A percentile compares a stretch with the other conserved stretches of the same genome.
phyloP scores from a whole-genome alignment of 1,284 basidiomycete genomes.

The Cryptococcus wingfieldii region DNA sequence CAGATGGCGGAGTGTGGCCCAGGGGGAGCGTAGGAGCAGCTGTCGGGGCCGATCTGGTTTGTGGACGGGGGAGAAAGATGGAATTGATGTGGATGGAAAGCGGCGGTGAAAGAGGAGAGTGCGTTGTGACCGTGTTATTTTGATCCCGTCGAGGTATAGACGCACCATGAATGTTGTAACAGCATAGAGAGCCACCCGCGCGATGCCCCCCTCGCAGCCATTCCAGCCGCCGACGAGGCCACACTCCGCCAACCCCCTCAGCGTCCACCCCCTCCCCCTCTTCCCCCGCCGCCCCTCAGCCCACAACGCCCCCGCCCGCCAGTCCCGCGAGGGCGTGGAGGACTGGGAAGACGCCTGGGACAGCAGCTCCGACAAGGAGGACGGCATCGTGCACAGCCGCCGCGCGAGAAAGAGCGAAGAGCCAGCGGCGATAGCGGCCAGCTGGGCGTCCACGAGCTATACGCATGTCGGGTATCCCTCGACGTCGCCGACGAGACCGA shows the following conservation, averaged over 20 bases:
- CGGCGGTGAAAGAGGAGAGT: neutral
- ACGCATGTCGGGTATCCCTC: constrained; percentile 25
- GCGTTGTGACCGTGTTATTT: neutral
- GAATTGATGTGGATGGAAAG: neutral
- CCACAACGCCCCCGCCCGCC: too few species aligned
- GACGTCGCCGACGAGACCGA: constrained; percentile 16
- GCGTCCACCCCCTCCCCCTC: constrained; percentile 23
- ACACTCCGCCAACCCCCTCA: constrained; percentile 41
- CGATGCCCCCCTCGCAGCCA: constrained; percentile 8
- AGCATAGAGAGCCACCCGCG: neutral
- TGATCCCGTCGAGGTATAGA: too few species aligned
- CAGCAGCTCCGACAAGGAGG: constrained; percentile 74
- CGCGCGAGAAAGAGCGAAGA: neutral
- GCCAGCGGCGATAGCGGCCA: constrained; percentile 19
- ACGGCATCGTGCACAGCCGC: constrained; percentile 18
- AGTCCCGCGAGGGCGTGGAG: constrained; percentile 48
- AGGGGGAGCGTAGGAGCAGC: neutral
- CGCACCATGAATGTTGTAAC: too few species aligned
- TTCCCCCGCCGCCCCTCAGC: constrained; percentile 9
- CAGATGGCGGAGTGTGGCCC: too few species aligned
- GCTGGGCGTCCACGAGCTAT: constrained; percentile 33
- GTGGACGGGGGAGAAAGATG: neutral
- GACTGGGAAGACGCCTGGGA: constrained; percentile 88
- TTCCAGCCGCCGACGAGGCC: constrained; percentile 42
- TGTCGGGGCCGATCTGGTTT: neutral